Conservation (phyloP, 139 green algal genomes). For the Gonium pectorale region DNA sequence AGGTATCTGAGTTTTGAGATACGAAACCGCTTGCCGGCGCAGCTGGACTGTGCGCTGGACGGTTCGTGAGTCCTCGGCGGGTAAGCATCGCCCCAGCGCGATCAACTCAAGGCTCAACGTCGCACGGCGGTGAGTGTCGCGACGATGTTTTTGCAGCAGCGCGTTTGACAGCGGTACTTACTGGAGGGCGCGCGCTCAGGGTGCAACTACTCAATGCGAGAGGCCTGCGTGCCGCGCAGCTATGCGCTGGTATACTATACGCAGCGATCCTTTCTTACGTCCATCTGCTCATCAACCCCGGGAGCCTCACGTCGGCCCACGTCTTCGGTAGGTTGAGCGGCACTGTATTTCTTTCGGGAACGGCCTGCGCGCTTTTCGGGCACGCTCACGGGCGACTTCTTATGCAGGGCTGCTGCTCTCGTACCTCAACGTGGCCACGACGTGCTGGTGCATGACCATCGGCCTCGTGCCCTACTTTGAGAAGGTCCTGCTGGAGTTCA, state of each 20-base stretch:
- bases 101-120: not conserved
- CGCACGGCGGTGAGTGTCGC: not conserved
- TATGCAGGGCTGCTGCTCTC: conserved; percentile 44
- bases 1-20: not conserved
- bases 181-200: not conserved
- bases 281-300: conserved; percentile 7
- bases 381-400: too few relatives aligned
- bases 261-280: conserved; percentile 22
- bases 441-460: conserved; percentile 39
- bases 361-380: too few relatives aligned
- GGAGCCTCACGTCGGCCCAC: not conserved
- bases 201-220: conserved; percentile 27
- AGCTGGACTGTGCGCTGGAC: conserved; percentile 29
- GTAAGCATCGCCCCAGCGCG: not conserved
- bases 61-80: not conserved
- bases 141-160: not conserved
- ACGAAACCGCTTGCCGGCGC: not conserved
- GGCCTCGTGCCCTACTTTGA: conserved; percentile 49
- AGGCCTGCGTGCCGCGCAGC: conserved; percentile 27
- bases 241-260: conserved; percentile 26
- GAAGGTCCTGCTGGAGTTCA: conserved; percentile 40
- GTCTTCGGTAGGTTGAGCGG: conserved; percentile 33
- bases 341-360: not conserved
- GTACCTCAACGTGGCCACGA: conserved; percentile 40
- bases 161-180: too few relatives aligned